Evolutionary conservation across 768 basidiomycete species (phyloP), one percentile per base, ranked within the genome.

Genomic region (Exsudoporus frostii): DNA sequence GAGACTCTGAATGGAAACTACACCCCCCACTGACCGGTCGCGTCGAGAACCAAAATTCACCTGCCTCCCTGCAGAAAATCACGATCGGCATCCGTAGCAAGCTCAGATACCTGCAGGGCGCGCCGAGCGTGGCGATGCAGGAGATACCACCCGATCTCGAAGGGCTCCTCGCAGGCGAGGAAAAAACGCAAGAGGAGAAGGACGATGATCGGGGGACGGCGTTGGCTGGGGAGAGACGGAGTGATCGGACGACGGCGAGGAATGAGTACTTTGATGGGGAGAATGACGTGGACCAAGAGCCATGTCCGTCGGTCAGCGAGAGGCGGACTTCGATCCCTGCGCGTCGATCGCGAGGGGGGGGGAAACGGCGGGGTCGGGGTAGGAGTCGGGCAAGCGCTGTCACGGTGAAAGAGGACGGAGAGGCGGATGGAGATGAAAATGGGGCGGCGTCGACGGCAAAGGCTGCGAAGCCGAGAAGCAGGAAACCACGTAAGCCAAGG

Each of bases 41-140:
- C 51, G 91, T 97, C 54, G 91, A 96, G 60, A 98, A 99, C 70
- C 85, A 90, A 64, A 99, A 99, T 65, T 85, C 91, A 0, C 74
- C 86, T 0, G 81, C 85, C 4, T 86, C 85, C 3, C 72, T 99
- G 29, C 92, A 97, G 66, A 83, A 86, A 42, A 95, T 98, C 59
- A 85, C 89, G n/a, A 77, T 89, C 53, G 85, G 79, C 55, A 86
- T 95, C 42, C 82, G 87, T 25, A 92, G 88, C 63, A 94, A 96
- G 69, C 74, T 99, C 40, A 79, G 96, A 29, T 98, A 93, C 68
- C 75, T 98, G 14, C 88, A 94, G 55, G 94, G 95, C 30, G 97
- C 96, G 38, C 96, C 96, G n/a, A 93, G 91, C 65, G 92, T 98
- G 10, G 85, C 85, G 59, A 90, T 98, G 90, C 90, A 93, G 63